phyloP scores from a whole-genome alignment of 495 filamentous ascomycete genomes.

The Hyaloscypha bicolor region DNA sequence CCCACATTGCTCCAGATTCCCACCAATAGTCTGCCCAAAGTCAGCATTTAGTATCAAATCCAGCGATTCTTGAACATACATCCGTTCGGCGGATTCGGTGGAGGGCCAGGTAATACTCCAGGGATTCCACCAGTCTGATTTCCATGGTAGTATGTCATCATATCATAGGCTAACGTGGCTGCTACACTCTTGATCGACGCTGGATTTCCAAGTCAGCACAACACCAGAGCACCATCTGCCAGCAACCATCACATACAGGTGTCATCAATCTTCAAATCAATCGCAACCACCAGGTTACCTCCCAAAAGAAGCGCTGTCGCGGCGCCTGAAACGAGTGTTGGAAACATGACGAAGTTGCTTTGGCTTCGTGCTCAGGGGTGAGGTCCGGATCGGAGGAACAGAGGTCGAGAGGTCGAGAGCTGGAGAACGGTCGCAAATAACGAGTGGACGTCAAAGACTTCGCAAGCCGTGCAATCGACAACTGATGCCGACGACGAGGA shows the following conservation, averaged over 20 bases:
- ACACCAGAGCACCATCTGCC: background rate
- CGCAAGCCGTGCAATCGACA: conserved; percentile 1
- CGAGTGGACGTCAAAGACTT: conserved; percentile 27
- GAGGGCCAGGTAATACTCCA: conserved; percentile 63
- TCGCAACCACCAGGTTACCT: conserved; percentile 20
- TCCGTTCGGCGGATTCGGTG: conserved; percentile 46
- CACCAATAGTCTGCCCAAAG: conserved; percentile 62
- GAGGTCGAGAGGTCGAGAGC: background rate
- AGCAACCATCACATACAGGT: conserved; percentile 17
- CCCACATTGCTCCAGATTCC: conserved; percentile 77
- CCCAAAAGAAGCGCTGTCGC: conserved; percentile 28
- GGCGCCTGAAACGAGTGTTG: conserved; percentile 27
- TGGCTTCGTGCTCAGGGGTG: background rate
- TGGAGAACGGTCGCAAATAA: conserved; percentile 5
- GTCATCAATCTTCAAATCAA: conserved; percentile 25
- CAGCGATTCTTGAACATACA: conserved; percentile 46
- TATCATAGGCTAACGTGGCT: conserved; percentile 60
- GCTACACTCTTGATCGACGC: conserved; percentile 64
- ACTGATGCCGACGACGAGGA: conserved; percentile 6
- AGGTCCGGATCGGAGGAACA: background rate
- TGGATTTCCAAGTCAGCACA: conserved; percentile 30
- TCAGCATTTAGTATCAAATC: conserved; percentile 1
- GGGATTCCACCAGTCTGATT: conserved; percentile 61
- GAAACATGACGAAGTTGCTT: conserved; percentile 23
- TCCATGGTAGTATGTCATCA: conserved; percentile 68